Base-by-base conservation (phyloP, 148 eudicot species). In the Linanthus parryae region DNA sequence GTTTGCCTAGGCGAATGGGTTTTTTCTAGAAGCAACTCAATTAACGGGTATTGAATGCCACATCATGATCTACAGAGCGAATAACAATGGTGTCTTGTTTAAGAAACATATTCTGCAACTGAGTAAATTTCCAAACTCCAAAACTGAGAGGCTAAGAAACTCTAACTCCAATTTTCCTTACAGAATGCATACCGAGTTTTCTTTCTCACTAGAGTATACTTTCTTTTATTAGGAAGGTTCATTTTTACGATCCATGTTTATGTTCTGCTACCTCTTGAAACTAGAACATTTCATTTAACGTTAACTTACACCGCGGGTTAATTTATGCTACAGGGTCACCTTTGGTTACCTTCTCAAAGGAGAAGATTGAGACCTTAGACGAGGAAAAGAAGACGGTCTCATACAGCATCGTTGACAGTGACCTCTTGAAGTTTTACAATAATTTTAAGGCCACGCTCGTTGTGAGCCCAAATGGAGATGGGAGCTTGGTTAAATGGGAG, bases 401-500 rank as follows among this genome's bases (percentile, higher is more conserved):
- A 0, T 91, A 83, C 36, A 65, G 74, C 0, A 73, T 83, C 8
- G 23, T 86, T 0, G 95, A 63, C 1, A 95, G 98, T 1, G 95
- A 91, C 8, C 53, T 77, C 12, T 61, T 77, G 20, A 57, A 66
- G 26, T 79, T 31, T 68, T 83, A 73, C 88, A 86, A 70, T 65
- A 64, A 33, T 20, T 83, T 86, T 79, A 79, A 75, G 75, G 94
- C 84, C 6, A 48, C 48, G 25, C 49, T 79, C 2, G 62, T 10
- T 8, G 95, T 87, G 25, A 63, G 33, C 13, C 66, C 81, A 8
- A 85, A 80, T 44, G 94, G 67, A 8, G 72, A 73, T 19, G 94
- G 94, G 28, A 74, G 94, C 48, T 25, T 58, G 16, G 77, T 79
- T 52, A 84, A 81, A 43, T 91, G 98, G 98, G 44, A 25, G 3